These are phyloP conservation scores for Capsella bursapastoris DNA, from an alignment of 345 rosid species.

Conservation along the genomic window DNA sequence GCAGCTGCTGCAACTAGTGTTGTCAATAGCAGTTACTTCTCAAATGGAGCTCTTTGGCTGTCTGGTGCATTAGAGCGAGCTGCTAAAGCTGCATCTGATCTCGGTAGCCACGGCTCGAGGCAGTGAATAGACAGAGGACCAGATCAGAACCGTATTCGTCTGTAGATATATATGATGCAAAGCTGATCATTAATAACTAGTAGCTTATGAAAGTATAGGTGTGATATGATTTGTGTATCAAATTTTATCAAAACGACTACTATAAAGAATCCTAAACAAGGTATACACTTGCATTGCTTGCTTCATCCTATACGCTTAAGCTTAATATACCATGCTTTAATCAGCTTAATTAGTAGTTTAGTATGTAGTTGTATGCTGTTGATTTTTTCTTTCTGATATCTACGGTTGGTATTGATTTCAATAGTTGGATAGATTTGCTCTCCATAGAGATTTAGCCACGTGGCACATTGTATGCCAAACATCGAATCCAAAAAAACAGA, in stretches of 20 bases:
- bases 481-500: conserved; percentile 17
- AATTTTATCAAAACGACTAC: conserved; percentile 2
- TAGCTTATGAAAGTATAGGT: conserved; percentile 1
- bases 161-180: conserved; percentile 27
- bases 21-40: conserved; percentile 76
- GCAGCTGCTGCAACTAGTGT: conserved; percentile 65
- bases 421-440: conserved; percentile 18
- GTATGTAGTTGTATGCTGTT: too few relatives aligned
- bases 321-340: background rate
- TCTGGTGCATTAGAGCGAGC: conserved; percentile 76
- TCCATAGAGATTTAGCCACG: conserved; percentile 32
- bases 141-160: background rate
- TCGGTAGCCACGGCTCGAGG: conserved; percentile 53
- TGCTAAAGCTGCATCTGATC: conserved; percentile 66
- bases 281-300: background rate
- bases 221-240: conserved; percentile 11
- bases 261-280: background rate
- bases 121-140: conserved; percentile 27
- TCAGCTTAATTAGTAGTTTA: background rate
- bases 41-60: conserved; percentile 79
- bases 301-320: background rate
- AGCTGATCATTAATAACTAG: conserved; percentile 10
- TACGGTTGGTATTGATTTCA: background rate
- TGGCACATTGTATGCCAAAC: conserved; percentile 26
- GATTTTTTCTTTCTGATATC: background rate